These are phyloP conservation scores for Patellaria atrata DNA, from an alignment of 495 filamentous ascomycete species.

Conservation along the genomic window DNA sequence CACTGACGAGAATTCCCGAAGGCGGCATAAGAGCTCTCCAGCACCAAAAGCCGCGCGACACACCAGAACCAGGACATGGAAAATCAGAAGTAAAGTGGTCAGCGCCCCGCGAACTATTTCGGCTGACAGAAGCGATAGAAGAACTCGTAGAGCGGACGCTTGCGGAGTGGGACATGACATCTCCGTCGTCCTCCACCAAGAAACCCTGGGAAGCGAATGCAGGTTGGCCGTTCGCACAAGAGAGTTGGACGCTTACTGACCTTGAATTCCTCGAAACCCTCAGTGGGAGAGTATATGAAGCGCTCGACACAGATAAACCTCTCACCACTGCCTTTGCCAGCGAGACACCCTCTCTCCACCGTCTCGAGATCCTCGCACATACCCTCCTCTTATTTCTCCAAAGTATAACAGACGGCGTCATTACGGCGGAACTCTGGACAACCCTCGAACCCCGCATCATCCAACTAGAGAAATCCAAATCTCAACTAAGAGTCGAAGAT, in stretches of 20 bases:
- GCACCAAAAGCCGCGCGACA: slow-evolving; percentile 28
- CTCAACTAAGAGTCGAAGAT: slow-evolving; percentile 41
- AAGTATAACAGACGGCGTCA: slow-evolving; percentile 59
- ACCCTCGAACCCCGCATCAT: slow-evolving; percentile 49
- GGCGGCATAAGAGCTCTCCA: slow-evolving; percentile 46
- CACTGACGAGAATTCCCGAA: slow-evolving; percentile 72
- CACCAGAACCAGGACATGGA: too few relatives aligned
- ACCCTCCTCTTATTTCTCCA: slow-evolving; percentile 55
- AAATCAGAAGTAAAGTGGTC: slow-evolving; percentile 47
- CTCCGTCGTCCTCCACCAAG: slow-evolving; percentile 32
- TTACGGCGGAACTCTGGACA: slow-evolving; percentile 54
- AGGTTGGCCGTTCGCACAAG: slow-evolving; percentile 64
- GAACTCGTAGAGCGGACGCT: slow-evolving; percentile 54
- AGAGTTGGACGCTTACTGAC: slow-evolving; percentile 34
- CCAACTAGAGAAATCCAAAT: slow-evolving; percentile 33
- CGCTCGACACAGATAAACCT: slow-evolving; percentile 50
- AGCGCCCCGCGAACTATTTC: slow-evolving; percentile 73
- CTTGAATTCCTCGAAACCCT: slow-evolving; percentile 11
- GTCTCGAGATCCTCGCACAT: slow-evolving; percentile 54
- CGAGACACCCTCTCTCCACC: slow-evolving; percentile 44
- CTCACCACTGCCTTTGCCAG: slow-evolving; percentile 43
- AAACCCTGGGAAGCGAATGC: slow-evolving; percentile 44
- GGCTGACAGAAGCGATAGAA: slow-evolving; percentile 72
- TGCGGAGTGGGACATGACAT: slow-evolving; percentile 74
- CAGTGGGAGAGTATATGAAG: slow-evolving; percentile 36